Conservation (phyloP, 352 stramenopile genomes). For the Phytophthora palmivora region DNA sequence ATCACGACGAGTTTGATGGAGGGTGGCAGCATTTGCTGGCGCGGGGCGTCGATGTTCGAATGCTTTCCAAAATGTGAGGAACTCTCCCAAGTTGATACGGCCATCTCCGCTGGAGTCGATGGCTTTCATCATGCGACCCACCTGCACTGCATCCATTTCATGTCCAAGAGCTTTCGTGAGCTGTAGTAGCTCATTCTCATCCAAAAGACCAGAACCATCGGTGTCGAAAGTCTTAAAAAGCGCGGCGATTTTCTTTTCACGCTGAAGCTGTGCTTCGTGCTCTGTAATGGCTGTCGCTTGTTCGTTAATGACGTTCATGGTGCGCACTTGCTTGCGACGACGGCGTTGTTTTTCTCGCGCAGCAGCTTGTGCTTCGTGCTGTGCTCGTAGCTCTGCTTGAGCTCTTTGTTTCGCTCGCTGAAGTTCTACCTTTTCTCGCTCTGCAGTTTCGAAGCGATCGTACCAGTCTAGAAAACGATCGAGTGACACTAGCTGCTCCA, state of each 20-base stretch:
- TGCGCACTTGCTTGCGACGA: conserved; percentile 48
- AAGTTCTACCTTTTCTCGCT: conserved; percentile 59
- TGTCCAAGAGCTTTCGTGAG: conserved; percentile 59
- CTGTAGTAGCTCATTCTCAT: conserved; percentile 57
- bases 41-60: conserved; percentile 47
- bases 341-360: conserved; percentile 38
- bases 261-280: conserved; percentile 35
- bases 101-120: conserved; percentile 74
- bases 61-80: conserved; percentile 72
- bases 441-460: conserved; percentile 48
- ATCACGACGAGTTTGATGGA: conserved; percentile 32
- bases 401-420: conserved; percentile 50
- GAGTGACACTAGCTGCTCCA: conserved; percentile 56
- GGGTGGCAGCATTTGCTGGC: conserved; percentile 10
- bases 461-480: conserved; percentile 66
- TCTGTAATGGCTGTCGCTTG: conserved; percentile 47
- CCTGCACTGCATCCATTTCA: conserved; percentile 46
- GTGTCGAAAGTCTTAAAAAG: conserved; percentile 71
- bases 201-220: conserved; percentile 61
- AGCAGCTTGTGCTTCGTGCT: conserved; percentile 43
- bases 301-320: conserved; percentile 39
- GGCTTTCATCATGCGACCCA: conserved; percentile 59
- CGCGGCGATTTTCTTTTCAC: conserved; percentile 41
- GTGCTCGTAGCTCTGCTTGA: conserved; percentile 44
- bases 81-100: conserved; percentile 67